Evolutionary conservation across 1,284 basidiomycete species (phyloP).

Genomic region (Salmacisia buchloeana): DNA sequence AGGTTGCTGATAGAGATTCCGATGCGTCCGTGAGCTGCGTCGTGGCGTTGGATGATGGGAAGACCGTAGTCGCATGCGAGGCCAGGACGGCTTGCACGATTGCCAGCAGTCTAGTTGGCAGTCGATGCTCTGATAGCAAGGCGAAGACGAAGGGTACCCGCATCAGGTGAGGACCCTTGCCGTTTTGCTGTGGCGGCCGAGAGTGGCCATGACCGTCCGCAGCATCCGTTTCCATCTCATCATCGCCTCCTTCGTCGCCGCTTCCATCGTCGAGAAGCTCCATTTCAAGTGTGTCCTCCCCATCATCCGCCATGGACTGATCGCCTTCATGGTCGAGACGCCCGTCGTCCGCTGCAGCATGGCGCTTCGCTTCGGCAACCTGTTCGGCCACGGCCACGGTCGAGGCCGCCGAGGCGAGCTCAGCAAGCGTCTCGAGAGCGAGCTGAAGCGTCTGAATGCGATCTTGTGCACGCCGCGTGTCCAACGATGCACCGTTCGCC

Average conservation of each 20-base stretch:
- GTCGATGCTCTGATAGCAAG: not conserved
- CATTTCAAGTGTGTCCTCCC: not conserved
- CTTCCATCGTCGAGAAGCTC: not conserved
- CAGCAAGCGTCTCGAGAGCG: conserved; percentile 40
- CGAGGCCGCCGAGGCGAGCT: conserved; percentile 25
- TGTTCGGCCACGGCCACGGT: conserved; percentile 1
- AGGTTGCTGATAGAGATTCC: not conserved
- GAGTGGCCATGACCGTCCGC: not conserved
- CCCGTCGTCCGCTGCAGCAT: not conserved
- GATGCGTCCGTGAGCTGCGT: not conserved
- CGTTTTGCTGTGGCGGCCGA: too few species aligned
- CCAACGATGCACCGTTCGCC: not conserved
- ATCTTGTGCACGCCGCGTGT: conserved; percentile 22
- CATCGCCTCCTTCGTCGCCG: not conserved
- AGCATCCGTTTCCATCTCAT: not conserved
- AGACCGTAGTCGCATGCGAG: not conserved
- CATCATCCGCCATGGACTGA: not conserved
- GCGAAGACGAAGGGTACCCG: conserved; percentile 5
- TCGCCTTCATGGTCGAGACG: not conserved
- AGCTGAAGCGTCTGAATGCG: conserved; percentile 32
- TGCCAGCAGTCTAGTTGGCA: not conserved
- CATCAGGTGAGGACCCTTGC: too few species aligned
- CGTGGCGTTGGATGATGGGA: not conserved
- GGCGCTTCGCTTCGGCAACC: conserved; percentile 3
- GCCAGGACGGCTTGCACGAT: not conserved